Evolutionary conservation across 345 rosid genomes (phyloP), one percentile per base, ranked within the genome.

Genomic region (Psidium friedrichsthalianum): DNA sequence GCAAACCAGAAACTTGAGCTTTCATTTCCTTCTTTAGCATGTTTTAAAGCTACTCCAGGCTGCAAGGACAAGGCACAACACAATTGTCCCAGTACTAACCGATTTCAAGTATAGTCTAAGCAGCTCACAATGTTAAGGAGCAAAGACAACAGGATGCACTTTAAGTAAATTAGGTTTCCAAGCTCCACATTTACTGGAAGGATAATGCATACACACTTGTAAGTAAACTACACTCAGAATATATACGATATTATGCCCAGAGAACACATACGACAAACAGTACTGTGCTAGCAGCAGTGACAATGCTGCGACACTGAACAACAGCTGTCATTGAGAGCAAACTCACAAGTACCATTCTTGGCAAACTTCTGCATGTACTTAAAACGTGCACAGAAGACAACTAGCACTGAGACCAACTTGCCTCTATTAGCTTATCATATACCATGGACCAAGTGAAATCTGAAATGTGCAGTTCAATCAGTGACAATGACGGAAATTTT

Each of bases 21-120:
- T 92, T 96, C 99, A 25, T 98, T 94, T 86, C 99, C 99, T 91
- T 97, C 99, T 88, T 96, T 97, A 36, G 94, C 94, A 87, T 93
- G 96, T 90, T 97, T 97, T 85, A 95, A 59, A 87, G 93, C 82
- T 83, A 87, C 93, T 88, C 98, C 99, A 61, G 98, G 98, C 99
- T 97, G 94, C 88, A 92, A 83, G 86, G 47, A 88, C 32, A 89
- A 80, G 84, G 87, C 64, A 91, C 84, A 87, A 14, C 29, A 44
- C 51, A 24, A 81, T 52, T 51, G 57, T n/a, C 25, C 61, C 36
- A 61, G 53, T 13, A 84, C 36, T 29, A 40, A 84, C 55, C 82
- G 13, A 56, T 18, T 25, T 51, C 12, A 29, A 29, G 52, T 21
- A 83, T 22, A 74, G 64, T 20, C 53, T 40, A 29, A 69, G 78